Evolutionary conservation across 768 basidiomycete genomes (phyloP).

Genomic region (Suillus sp.): DNA sequence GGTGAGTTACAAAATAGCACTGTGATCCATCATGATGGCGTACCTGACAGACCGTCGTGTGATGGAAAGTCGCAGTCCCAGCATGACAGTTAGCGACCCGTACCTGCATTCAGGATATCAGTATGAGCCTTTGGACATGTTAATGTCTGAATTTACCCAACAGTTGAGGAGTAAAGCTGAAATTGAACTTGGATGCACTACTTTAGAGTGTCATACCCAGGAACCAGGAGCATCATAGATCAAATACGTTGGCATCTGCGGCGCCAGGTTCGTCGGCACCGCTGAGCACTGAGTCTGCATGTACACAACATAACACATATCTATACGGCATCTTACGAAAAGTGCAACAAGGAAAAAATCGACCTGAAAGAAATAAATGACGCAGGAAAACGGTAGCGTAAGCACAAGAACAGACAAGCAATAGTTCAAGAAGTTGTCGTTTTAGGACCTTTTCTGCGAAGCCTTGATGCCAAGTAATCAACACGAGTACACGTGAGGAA

Average conservation of each 20-base stretch:
- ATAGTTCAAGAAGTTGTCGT: neutral
- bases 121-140: neutral
- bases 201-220: slow-evolving; percentile 4
- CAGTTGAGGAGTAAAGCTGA: neutral
- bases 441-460: slow-evolving; percentile 32
- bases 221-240: slow-evolving; percentile 1
- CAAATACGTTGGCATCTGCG: neutral
- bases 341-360: slow-evolving; percentile 4
- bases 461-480: slow-evolving; percentile 21
- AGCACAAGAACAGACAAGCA: slow-evolving; percentile 8
- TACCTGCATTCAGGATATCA: slow-evolving; percentile 2
- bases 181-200: slow-evolving; percentile 2
- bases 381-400: neutral
- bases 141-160: slow-evolving; percentile 3
- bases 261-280: neutral
- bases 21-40: neutral
- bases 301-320: slow-evolving; percentile 9
- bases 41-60: neutral
- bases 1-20: slow-evolving; percentile 9
- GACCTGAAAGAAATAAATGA: slow-evolving; percentile 10
- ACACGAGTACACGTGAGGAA: neutral
- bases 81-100: neutral
- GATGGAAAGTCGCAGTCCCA: neutral
- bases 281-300: slow-evolving; percentile 4
- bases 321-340: slow-evolving; percentile 9